Base-by-base conservation (phyloP, 495 filamentous ascomycete species). In the Penicillium dipodomyicola region DNA sequence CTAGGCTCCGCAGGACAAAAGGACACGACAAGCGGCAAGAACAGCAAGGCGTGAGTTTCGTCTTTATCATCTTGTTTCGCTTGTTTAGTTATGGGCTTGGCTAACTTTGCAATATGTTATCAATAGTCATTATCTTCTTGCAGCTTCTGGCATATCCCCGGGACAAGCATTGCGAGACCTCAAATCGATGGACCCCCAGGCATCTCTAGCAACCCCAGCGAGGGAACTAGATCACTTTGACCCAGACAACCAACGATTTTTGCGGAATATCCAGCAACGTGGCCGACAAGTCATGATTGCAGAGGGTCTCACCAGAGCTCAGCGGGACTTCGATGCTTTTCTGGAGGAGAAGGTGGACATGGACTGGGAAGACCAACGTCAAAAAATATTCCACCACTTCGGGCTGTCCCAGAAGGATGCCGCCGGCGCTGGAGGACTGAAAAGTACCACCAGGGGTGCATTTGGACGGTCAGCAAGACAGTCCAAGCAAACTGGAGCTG, bases 311-410 rank as follows among this genome's bases (percentile, higher is more conserved):
- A 84, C 91, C 61, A 84, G 92, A 53, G 90, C 91, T 14, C 86
- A 91, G 40, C 84, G 84, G 17, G 93, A 97, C 65, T 97, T 99
- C 61, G 91, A 99, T 67, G 70, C 80, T 39, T 97, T 95, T 69
- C 74, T 99, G 43, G 94, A 97, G 67, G 92, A 96, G 60, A 93
- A 94, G 65, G 87, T 97, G 7, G 90, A 90, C 8, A 86, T 94
- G 77, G 90, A 97, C 69, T 97, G 93, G 93, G 91, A 97, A 53
- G 84, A 87, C 6, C 94, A 97, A 72, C 86, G 92, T 37, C 88
- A 87, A 67, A 85, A 85, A 51, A 96, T 97, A 50, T 96, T 96
- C 68, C 84, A 96, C 64, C 94, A 99, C 67, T 97, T 99, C 68
- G 94, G 94, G 8, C 87, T 99, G 40, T 87, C 82, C 56, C 79